Evolutionary conservation across 2,329 filamentous ascomycete genomes (phyloP).

Genomic region (Nigrospora oryzae): DNA sequence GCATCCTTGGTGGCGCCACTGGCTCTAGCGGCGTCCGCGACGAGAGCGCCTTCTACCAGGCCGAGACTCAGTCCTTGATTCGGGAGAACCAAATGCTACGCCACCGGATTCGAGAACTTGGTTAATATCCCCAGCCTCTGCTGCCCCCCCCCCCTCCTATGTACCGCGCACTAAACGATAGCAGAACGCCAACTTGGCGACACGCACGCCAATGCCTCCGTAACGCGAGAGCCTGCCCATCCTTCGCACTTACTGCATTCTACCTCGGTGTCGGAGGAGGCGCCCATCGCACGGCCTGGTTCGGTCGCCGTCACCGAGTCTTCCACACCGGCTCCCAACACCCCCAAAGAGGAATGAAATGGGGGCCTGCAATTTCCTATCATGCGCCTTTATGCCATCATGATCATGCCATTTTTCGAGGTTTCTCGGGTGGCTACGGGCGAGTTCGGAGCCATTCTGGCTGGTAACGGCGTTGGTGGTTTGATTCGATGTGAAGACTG

Average conservation of each 20-base stretch:
- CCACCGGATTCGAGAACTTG: slow-evolving; percentile 63
- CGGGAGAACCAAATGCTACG: slow-evolving; percentile 80
- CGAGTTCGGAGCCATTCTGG: too few species aligned
- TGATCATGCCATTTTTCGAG: too few species aligned
- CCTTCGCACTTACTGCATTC: slow-evolving; percentile 40
- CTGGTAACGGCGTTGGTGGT: too few species aligned
- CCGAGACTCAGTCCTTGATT: slow-evolving; percentile 69
- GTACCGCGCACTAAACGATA: slow-evolving; percentile 4
- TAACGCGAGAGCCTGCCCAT: slow-evolving; percentile 38
- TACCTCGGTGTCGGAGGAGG: slow-evolving; percentile 34
- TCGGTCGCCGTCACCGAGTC: neutral
- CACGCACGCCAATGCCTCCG: slow-evolving; percentile 19
- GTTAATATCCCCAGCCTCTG: slow-evolving; percentile 28
- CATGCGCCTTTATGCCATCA: too few species aligned
- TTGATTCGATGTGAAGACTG: too few species aligned
- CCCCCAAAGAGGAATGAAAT: neutral
- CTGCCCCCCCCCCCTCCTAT: neutral
- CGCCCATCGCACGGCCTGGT: neutral
- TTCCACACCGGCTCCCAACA: neutral
- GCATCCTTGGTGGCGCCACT: slow-evolving; percentile 29
- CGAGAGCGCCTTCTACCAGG: slow-evolving; percentile 73
- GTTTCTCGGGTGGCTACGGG: too few species aligned
- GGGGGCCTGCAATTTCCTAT: too few species aligned
- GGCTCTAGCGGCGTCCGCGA: slow-evolving; percentile 50
- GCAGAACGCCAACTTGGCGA: slow-evolving; percentile 45